Percentiles rank a stretch among this genome's conserved stretches.
Evolutionary conservation across 331 rosid species (phyloP).

Genomic region (Malus hybrid): DNA sequence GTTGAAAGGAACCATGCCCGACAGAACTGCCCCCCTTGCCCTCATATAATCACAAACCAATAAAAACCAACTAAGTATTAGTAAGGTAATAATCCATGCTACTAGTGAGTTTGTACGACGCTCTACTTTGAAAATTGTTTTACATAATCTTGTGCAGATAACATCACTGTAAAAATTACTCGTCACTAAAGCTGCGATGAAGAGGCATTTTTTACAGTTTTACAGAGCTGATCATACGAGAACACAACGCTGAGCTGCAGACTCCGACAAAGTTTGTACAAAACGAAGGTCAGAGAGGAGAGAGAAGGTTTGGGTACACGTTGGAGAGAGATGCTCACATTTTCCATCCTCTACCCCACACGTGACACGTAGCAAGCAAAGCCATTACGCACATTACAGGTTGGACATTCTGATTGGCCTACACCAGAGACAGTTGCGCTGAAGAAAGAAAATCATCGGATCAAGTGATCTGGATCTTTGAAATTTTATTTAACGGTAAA

Average conservation of each 20-base stretch:
- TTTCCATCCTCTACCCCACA: neutral
- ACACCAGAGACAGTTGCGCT: slow-evolving; percentile 39
- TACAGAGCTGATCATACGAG: neutral
- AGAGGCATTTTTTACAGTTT: neutral
- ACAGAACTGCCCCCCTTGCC: too few relatives aligned
- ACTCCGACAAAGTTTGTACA: slow-evolving; percentile 13
- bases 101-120: too few relatives aligned
- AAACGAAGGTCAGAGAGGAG: neutral
- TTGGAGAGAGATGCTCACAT: slow-evolving; percentile 3
- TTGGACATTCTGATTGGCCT: slow-evolving; percentile 12
- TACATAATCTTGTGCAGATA: too few relatives aligned
- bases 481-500: too few relatives aligned
- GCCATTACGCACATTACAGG: slow-evolving; percentile 16
- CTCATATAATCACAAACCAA: too few relatives aligned
- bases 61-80: too few relatives aligned
- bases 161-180: too few relatives aligned
- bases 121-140: too few relatives aligned
- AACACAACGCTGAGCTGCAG: neutral
- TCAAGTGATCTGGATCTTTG: too few relatives aligned
- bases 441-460: slow-evolving; percentile 15
- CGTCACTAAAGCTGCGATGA: neutral
- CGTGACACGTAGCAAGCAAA: neutral
- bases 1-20: too few relatives aligned
- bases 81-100: too few relatives aligned
- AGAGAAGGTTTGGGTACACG: slow-evolving; percentile 3